These are phyloP conservation scores for Curvularia spicifera DNA, from an alignment of 2,329 filamentous ascomycete genomes.

Conservation along the genomic window DNA sequence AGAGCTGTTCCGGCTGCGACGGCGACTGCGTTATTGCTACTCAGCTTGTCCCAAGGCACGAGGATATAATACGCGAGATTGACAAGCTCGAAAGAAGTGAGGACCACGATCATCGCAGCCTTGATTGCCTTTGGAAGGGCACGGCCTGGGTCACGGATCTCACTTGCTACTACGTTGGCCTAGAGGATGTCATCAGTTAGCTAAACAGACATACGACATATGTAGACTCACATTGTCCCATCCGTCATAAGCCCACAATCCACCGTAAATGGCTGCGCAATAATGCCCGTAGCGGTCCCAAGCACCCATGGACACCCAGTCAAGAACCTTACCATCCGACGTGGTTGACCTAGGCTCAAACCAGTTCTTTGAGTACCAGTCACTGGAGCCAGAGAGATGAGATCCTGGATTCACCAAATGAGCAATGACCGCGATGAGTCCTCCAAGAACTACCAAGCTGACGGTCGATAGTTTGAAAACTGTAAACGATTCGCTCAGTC, in stretches of 20 bases:
- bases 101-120: constrained; percentile 65
- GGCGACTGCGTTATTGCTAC: constrained; percentile 66
- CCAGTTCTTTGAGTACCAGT: constrained; percentile 59
- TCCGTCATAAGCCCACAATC: constrained; percentile 69
- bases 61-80: constrained; percentile 69
- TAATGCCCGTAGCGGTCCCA: constrained; percentile 68
- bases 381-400: constrained; percentile 38
- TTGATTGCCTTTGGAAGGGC: constrained; percentile 67
- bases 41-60: constrained; percentile 65
- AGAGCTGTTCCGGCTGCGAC: constrained; percentile 60
- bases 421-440: constrained; percentile 39
- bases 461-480: constrained; percentile 49
- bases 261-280: constrained; percentile 66
- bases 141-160: constrained; percentile 44
- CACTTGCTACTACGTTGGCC: constrained; percentile 50
- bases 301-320: constrained; percentile 51
- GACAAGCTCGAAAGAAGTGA: constrained; percentile 64
- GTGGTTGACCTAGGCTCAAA: constrained; percentile 60
- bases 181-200: constrained; percentile 16
- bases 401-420: constrained; percentile 39
- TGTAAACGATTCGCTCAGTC: constrained; percentile 53
- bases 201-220: not conserved
- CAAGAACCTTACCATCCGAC: constrained; percentile 51
- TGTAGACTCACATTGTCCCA: constrained; percentile 65
- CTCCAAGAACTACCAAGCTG: constrained; percentile 40